Base-by-base conservation (phyloP, 352 stramenopile species). In the Phytophthora sp. region DNA sequence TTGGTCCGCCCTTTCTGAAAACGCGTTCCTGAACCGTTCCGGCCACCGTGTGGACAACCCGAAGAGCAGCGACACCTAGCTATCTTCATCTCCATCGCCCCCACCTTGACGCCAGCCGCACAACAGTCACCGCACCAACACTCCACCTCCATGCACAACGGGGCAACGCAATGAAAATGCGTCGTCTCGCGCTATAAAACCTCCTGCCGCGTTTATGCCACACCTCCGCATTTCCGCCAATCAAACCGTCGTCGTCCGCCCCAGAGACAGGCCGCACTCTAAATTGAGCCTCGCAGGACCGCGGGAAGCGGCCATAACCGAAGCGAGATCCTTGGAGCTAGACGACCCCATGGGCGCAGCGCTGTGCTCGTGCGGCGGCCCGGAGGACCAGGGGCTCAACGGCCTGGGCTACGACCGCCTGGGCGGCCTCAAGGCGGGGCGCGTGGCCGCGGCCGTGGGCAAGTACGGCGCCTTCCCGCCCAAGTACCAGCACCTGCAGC, bases 321-420 rank as follows among this genome's bases (percentile, higher is more conserved):
- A 62, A 72, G 48, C 34, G 63, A 69, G 58, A 73, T 69, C 64
- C 54, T 53, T 42, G 7, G 15, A 28, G 5, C 13, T 11, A 17
- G 21, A 15, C 34, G 34, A 62, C 9, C 18, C 24, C 31, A 88
- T 88, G 78, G 78, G 78, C 24, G 71, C 72, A 37, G 78, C 76
- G 35, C 57, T 88, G 35, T 88, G 78, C 53, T 76, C 78, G 28
- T 88, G 78, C 48, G 69, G 72, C 26, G 65, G 67, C 27, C 73
- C 63, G 15, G 78, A 85, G 15, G 78, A 87, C 53, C 51, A 59
- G 18, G 64, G 64, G 5, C 54, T 77, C 17, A 80, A 82, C 26
- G 56, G 64, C 20, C 60, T 84, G 28, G 53, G 69, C 42, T 76
- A 78, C 48, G 70, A 87, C 50, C 73, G 67, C 10, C 63, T 82